Base-by-base conservation (phyloP, 805 yeast genomes). In the Candida ficus region DNA sequence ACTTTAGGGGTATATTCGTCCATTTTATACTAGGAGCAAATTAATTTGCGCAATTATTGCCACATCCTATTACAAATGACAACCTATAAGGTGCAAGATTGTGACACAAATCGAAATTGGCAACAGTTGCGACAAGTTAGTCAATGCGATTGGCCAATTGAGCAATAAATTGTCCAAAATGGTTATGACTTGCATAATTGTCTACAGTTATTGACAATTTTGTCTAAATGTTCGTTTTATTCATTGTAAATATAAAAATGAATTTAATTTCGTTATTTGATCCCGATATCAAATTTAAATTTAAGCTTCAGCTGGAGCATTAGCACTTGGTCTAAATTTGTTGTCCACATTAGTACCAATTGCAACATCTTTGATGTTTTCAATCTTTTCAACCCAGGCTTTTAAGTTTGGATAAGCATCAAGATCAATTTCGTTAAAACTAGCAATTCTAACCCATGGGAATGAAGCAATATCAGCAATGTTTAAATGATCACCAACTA, bases 401-500 rank as follows among this genome's bases (percentile, higher is more conserved):
- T 59, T 42, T 19, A 71, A 48, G 27, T 53, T 46, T 26, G 78
- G 78, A 53, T 59, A 72, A 27, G 65, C 56, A 0, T 53, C 49
- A 14, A 66, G 31, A 37, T 66, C 70, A 39, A 71, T 58, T 3
- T 53, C 51, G 18, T 46, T 22, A 7, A 12, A 5, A 0, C 16
- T 35, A 35, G 41, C 20, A 17, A 21, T 26, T 21, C 41, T 47
- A 22, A 70, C 62, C 83, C 83, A 77, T 3, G 75, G 68, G 45
- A 60, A 66, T 5, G 67, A 56, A 10, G 68, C 66, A 33, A 78
- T 57, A 57, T 83, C 91, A 5, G 84, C 84, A 47, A 76, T 68
- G 12, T 79, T 65, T 36, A 79, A 52, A 38, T 72, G 75, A 46
- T 74, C 74, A 33, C 85, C 83, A 38, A 78, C 85, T 20, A 80